phyloP scores from a whole-genome alignment of 1,139 yeast species.

The Geotrichum siamense region DNA sequence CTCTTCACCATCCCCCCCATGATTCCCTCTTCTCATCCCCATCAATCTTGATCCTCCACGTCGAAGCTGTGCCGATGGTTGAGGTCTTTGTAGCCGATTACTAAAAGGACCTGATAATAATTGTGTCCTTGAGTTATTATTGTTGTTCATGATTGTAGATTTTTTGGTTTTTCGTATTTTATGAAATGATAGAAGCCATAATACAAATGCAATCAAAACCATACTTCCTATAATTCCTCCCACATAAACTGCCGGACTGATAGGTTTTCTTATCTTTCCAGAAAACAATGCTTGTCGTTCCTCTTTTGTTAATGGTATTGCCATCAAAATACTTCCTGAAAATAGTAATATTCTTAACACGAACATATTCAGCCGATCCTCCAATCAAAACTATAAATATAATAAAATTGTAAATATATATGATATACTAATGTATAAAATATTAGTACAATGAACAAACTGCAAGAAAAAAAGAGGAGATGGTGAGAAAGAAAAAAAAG shows the following conservation, averaged over 20 bases:
- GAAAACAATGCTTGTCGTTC: too few species aligned
- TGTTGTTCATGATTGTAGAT: not conserved
- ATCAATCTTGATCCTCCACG: not conserved
- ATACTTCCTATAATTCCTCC: conserved; percentile 1
- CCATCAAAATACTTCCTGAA: too few species aligned
- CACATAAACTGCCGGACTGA: not conserved
- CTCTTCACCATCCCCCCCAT: conserved; percentile 4
- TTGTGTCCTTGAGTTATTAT: not conserved
- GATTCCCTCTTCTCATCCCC: not conserved
- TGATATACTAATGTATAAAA: too few species aligned
- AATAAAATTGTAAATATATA: too few species aligned
- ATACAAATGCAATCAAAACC: not conserved
- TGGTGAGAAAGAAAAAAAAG: too few species aligned
- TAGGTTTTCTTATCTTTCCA: too few species aligned
- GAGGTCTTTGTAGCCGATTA: not conserved
- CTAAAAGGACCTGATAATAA: not conserved
- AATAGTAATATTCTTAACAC: too few species aligned
- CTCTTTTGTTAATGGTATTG: too few species aligned
- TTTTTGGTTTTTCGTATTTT: not conserved
- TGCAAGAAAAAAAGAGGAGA: too few species aligned
- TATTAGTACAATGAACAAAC: too few species aligned
- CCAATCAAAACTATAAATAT: too few species aligned
- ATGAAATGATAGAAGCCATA: not conserved
- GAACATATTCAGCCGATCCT: too few species aligned
- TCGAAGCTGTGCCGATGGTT: not conserved